Percentiles rank a stretch among this genome's conserved stretches.
Conservation (phyloP, 768 basidiomycete genomes). For the Hygrophoropsis aurantiaca region DNA sequence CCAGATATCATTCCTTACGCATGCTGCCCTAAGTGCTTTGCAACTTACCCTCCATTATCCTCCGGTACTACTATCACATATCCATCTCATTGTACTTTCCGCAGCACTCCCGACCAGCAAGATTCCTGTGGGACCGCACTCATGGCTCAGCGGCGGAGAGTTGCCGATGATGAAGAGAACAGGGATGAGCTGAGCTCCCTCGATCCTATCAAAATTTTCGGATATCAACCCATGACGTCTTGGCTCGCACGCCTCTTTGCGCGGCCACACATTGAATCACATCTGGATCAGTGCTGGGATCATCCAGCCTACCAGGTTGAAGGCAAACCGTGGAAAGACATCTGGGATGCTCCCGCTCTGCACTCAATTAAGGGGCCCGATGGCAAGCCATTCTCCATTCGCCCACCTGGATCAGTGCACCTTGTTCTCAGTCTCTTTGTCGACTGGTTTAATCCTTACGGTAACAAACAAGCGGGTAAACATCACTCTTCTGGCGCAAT, state of each 20-base stretch:
- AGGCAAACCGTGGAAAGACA: slow-evolving; percentile 12
- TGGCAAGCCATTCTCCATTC: slow-evolving; percentile 19
- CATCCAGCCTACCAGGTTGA: background rate
- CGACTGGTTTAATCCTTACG: slow-evolving; percentile 39
- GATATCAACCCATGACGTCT: slow-evolving; percentile 23
- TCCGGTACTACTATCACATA: too few relatives aligned
- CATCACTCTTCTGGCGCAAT: slow-evolving; percentile 22
- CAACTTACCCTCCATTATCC: too few relatives aligned
- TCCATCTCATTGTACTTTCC: slow-evolving; percentile 19
- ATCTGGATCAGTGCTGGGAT: slow-evolving; percentile 17
- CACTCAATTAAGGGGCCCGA: slow-evolving; percentile 22
- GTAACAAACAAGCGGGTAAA: slow-evolving; percentile 28
- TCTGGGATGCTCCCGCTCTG: slow-evolving; percentile 26
- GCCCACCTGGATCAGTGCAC: slow-evolving; percentile 17
- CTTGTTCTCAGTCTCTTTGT: slow-evolving; percentile 30
- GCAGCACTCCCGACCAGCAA: too few relatives aligned
- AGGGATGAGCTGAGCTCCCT: too few relatives aligned
- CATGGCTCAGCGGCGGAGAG: background rate
- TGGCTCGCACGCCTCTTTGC: slow-evolving; percentile 25
- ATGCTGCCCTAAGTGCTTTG: slow-evolving; percentile 28
- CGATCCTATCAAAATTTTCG: background rate
- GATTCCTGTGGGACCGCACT: background rate
- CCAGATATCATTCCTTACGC: slow-evolving; percentile 14
- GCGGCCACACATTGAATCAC: slow-evolving; percentile 22
- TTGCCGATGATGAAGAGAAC: background rate